Base-by-base conservation (phyloP, 106 monocot species). In the Agapanthus africanus region DNA sequence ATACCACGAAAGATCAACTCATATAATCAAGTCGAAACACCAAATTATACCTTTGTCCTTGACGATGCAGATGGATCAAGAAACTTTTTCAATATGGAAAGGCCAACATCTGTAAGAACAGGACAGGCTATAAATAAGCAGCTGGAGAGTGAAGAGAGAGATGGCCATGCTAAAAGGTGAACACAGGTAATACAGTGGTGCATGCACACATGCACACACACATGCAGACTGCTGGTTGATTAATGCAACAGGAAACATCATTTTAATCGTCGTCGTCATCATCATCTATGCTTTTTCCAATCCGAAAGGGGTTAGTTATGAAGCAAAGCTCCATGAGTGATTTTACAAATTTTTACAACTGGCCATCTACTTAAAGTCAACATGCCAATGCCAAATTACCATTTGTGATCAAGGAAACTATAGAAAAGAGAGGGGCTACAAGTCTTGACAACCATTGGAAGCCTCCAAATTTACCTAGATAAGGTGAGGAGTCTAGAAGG, bases 81-180 rank as follows among this genome's bases (percentile, higher is more conserved):
- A 76, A 91, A 97, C 57, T 69, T 88, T 72, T 71, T 78, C 78
- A 97, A 82, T 71, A 97, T 70, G 4, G 95, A 82, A 63, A 97
- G 82, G 38, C 95, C 95, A 66, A 82, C 82, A 77, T 76, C 91
- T 97, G 71, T n/a, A n/a, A n/a, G n/a, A n/a, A n/a, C n/a, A n/a
- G n/a, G 36, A 19, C 1, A 36, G 6, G 8, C 7, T 61, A 19
- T 16, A 59, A 33, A 2, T 61, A 61, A 61, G 35, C 4, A 7
- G 18, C 33, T 61, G 35, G 35, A 11, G 30, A 56, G 25, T 56
- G 13, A 56, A 14, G 1, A 56, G 30, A 27, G n/a, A 21, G n/a
- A 50, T 1, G 1, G n/a, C 50, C n/a, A 19, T 7, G 22, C 50
- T 21, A 14, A 44, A 44, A 44, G 44, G 44, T 44, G 44, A 44